Percentiles rank a stretch among this genome's conserved stretches.
Evolutionary conservation across 345 rosid species (phyloP).

Genomic region (Psidium friedrichsthalianum): DNA sequence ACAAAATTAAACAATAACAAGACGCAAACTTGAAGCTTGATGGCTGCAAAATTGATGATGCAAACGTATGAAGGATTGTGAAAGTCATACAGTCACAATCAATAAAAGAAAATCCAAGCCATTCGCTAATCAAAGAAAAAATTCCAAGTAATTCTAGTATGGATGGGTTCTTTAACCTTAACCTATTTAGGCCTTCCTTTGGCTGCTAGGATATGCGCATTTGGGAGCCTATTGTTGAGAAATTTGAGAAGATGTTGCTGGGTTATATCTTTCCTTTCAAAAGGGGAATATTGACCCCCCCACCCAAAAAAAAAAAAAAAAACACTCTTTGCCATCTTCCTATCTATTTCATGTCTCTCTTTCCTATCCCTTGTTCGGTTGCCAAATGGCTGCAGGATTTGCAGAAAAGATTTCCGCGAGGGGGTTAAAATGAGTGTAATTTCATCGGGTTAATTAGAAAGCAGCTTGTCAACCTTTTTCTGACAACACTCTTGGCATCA

Average conservation of each 20-base stretch:
- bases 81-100: background rate
- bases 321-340: background rate
- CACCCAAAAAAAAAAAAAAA: too few relatives aligned
- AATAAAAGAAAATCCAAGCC: background rate
- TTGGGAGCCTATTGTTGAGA: background rate
- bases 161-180: background rate
- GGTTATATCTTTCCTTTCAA: background rate
- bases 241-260: background rate
- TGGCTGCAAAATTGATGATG: background rate
- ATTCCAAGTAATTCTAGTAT: background rate
- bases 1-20: background rate
- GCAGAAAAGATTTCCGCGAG: background rate
- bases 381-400: background rate
- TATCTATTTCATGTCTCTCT: background rate
- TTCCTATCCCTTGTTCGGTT: background rate
- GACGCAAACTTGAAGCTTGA: background rate
- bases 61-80: background rate
- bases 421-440: background rate
- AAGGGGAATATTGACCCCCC: background rate
- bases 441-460: background rate
- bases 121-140: background rate
- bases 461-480: background rate
- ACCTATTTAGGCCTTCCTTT: background rate
- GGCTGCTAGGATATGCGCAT: background rate
- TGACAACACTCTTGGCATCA: background rate